These are phyloP conservation scores for Termitomyces sp. DNA, from an alignment of 768 basidiomycete species.

Conservation along the genomic window DNA sequence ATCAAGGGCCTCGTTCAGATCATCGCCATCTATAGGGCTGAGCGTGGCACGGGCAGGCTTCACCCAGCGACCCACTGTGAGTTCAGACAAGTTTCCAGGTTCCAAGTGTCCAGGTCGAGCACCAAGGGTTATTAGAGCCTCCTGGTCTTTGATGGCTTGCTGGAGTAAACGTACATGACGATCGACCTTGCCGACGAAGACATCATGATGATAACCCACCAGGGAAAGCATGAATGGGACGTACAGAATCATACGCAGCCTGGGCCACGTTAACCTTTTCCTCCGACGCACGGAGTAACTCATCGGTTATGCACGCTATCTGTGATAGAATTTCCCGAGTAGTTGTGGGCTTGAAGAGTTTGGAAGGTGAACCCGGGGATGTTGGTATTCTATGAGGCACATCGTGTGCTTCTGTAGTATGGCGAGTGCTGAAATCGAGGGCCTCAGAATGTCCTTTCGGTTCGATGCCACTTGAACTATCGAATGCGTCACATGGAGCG, in stretches of 20 bases:
- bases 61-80: constrained; percentile 50
- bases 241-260: constrained; percentile 64
- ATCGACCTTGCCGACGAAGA: constrained; percentile 49
- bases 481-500: background rate
- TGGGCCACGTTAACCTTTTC: constrained; percentile 77
- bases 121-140: constrained; percentile 35
- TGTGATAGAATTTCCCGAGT: constrained; percentile 49
- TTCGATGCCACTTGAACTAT: background rate
- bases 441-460: background rate
- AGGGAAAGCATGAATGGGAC: constrained; percentile 15
- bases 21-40: constrained; percentile 34
- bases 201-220: constrained; percentile 1
- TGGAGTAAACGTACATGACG: constrained; percentile 76
- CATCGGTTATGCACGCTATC: constrained; percentile 56
- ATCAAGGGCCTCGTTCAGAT: constrained; percentile 3
- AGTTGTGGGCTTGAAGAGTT: constrained; percentile 23
- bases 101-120: constrained; percentile 28
- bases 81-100: constrained; percentile 55
- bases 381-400: constrained; percentile 1
- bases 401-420: background rate
- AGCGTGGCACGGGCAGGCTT: constrained; percentile 37
- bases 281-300: constrained; percentile 56
- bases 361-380: constrained; percentile 18
- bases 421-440: background rate
- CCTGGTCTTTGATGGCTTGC: constrained; percentile 49